A percentile compares a stretch with the other conserved stretches of the same genome.
phyloP scores from a whole-genome alignment of 305 asterid species.

The Fraxinus xanthoxyloides region DNA sequence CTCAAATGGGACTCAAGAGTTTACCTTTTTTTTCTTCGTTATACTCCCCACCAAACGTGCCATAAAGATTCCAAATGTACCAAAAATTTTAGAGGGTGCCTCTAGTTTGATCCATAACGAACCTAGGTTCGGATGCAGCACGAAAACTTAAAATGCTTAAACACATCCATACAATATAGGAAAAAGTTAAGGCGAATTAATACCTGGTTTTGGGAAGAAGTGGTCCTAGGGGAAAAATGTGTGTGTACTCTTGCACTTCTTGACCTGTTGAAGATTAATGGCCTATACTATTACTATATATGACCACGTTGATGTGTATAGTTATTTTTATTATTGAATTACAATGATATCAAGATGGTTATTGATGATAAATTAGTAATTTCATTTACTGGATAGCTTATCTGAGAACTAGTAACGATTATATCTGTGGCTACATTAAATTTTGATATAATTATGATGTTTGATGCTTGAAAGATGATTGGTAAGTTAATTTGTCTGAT shows the following conservation, averaged over 20 bases:
- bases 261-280: not conserved
- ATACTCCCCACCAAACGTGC: not conserved
- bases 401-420: not conserved
- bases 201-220: not conserved
- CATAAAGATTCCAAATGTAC: not conserved
- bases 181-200: not conserved
- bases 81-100: not conserved
- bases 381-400: not conserved
- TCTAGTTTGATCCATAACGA: not conserved
- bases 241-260: not conserved
- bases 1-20: not conserved
- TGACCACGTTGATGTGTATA: not conserved
- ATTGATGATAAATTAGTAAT: not conserved
- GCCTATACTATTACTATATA: not conserved
- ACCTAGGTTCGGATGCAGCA: not conserved
- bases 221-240: not conserved
- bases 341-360: not conserved
- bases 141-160: not conserved
- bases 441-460: not conserved
- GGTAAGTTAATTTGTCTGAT: constrained; percentile 6
- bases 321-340: not conserved
- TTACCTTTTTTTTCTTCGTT: not conserved
- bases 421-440: not conserved
- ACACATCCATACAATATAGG: not conserved
- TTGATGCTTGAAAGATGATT: not conserved